A percentile compares a stretch with the other conserved stretches of the same genome.
phyloP scores from a whole-genome alignment of 805 yeast genomes.

The Debaryomyces castellii region DNA sequence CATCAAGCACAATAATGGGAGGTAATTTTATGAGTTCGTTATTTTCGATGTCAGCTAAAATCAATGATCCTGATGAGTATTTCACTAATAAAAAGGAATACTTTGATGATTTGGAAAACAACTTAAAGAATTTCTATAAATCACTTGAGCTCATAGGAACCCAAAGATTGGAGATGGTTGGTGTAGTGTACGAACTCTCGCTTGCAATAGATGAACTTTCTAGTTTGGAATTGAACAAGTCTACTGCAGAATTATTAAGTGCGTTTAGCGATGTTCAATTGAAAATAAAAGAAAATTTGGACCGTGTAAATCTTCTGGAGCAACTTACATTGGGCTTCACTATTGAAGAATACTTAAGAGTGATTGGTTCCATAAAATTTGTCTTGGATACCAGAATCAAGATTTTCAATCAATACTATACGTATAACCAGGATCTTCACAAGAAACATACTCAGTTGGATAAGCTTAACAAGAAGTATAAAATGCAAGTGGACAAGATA shows the following conservation, averaged over 20 bases:
- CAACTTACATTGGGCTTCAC: slow-evolving; percentile 83
- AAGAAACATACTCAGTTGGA: slow-evolving; percentile 48
- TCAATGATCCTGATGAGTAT: slow-evolving; percentile 76
- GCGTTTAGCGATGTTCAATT: slow-evolving; percentile 73
- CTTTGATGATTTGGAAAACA: slow-evolving; percentile 70
- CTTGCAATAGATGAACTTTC: slow-evolving; percentile 55
- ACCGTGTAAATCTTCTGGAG: slow-evolving; percentile 80
- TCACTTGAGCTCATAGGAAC: slow-evolving; percentile 71
- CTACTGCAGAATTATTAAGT: slow-evolving; percentile 59
- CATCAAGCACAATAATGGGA: slow-evolving; percentile 16
- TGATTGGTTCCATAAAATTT: slow-evolving; percentile 70
- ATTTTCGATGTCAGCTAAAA: slow-evolving; percentile 65
- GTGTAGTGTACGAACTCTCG: slow-evolving; percentile 68
- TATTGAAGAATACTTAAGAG: slow-evolving; percentile 80
- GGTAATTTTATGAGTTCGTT: slow-evolving; percentile 67
- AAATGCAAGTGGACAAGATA: slow-evolving; percentile 61
- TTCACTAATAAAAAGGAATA: slow-evolving; percentile 68
- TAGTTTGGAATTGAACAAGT: slow-evolving; percentile 70
- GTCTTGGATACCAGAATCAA: slow-evolving; percentile 75
- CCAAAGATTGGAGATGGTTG: slow-evolving; percentile 73
- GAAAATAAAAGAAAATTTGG: slow-evolving; percentile 70
- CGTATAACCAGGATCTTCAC: slow-evolving; percentile 42
- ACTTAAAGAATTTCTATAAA: slow-evolving; percentile 64
- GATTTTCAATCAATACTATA: slow-evolving; percentile 40
- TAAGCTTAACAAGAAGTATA: slow-evolving; percentile 44